These are phyloP conservation scores for Trichomonascus vanleenenianus DNA, from an alignment of 805 yeast species.

Conservation along the genomic window DNA sequence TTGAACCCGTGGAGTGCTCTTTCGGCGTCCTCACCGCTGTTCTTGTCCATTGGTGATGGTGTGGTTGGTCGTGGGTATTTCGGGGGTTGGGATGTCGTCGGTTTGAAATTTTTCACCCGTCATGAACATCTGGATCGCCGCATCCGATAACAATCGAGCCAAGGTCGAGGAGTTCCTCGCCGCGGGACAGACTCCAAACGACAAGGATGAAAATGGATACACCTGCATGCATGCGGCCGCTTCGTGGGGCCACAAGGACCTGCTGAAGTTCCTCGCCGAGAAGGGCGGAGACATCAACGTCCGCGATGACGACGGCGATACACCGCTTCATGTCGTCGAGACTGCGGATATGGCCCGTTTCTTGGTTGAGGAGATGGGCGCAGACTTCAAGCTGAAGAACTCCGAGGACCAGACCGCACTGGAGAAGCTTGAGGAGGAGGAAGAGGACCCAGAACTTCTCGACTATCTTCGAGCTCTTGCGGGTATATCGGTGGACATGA, in stretches of 20 bases:
- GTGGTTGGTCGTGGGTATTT: not conserved
- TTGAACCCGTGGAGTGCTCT: conserved; percentile 36
- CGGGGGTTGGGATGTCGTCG: not conserved
- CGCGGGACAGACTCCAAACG: conserved; percentile 53
- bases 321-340: conserved; percentile 90
- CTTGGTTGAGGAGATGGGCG: conserved; percentile 60
- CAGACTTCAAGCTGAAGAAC: conserved; percentile 58
- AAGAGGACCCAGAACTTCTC: conserved; percentile 72
- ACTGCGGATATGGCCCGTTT: conserved; percentile 54
- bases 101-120: not conserved
- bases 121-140: conserved; percentile 85
- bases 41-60: not conserved
- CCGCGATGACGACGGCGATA: conserved; percentile 84
- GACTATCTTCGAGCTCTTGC: conserved; percentile 47
- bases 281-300: conserved; percentile 76
- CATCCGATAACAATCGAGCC: conserved; percentile 69
- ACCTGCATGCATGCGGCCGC: conserved; percentile 98
- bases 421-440: conserved; percentile 73
- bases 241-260: conserved; percentile 73
- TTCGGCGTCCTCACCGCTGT: not conserved
- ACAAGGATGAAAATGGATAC: conserved; percentile 87
- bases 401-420: conserved; percentile 67
- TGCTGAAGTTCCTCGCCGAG: conserved; percentile 49
- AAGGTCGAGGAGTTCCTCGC: conserved; percentile 50
- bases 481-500: conserved; percentile 17